Evolutionary conservation across 2,329 filamentous ascomycete species (phyloP), one percentile per base, ranked within the genome.

Genomic region (Trichoderma koningiopsis): DNA sequence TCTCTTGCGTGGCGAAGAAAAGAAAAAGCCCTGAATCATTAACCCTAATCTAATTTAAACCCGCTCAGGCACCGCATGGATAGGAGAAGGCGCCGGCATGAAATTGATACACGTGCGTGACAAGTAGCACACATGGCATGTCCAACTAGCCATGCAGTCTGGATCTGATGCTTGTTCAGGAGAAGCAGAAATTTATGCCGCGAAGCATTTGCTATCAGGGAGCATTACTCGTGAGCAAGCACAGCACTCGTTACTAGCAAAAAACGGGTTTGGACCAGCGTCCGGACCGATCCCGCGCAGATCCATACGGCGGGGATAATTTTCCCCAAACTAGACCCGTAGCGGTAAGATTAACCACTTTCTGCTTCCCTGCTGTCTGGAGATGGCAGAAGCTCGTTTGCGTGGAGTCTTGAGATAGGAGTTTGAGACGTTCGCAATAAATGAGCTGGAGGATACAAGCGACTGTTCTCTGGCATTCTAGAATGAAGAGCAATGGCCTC

Each of bases 201-300:
- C 61, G 53, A 35, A 14, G 59, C 22, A 2, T 27, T 49, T 40
- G 22, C 35, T n/a, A 29, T 33, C 7, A 29, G 33, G 53, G 52
- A 37, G 27, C 64, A 59, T 67, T 67, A 59, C 64, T 67, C 55
- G 64, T 58, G 47, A 24, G 22, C n/a, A 5, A 22, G 22, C 22
- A 49, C 19, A 49, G 47, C 47, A 49, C 4, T 49, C 19, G 13
- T 43, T n/a, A 24, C 55, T 58, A 52, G 55, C 37, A 31, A 35
- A 49, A 47, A 49, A 57, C 29, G 53, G 63, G 61, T 52, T 24
- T 55, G 24, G 61, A 14, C 33, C 49, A 47, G 53, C 37, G 24
- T 55, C 60, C 68, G 68, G 68, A 57, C 59, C 68, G 68, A 64
- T 63, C 59, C 68, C 60, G 68, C 68, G 68, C 68, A 69, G 68